These are phyloP conservation scores for Diaporthe nobilis DNA, from an alignment of 2,329 filamentous ascomycete genomes.

Conservation along the genomic window DNA sequence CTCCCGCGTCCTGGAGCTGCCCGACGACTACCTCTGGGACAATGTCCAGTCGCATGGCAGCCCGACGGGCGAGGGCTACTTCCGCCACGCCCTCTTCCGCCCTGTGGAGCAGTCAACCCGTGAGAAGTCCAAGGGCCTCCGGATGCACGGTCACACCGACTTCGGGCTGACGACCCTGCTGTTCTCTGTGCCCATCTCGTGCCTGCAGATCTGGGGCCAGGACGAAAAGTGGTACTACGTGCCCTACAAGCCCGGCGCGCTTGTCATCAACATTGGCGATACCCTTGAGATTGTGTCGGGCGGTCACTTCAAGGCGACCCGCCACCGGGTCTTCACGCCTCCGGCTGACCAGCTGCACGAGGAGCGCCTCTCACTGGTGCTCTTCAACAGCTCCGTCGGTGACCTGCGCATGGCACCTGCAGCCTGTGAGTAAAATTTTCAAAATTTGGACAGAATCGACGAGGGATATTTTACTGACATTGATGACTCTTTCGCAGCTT, in stretches of 20 bases:
- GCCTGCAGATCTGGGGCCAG: conserved; percentile 61
- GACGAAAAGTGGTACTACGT: conserved; percentile 63
- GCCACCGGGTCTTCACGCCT: conserved; percentile 59
- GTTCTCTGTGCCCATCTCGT: conserved; percentile 62
- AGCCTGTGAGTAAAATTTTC: conserved; percentile 23
- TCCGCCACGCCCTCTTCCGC: conserved; percentile 61
- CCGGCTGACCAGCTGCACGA: conserved; percentile 56
- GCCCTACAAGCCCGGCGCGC: conserved; percentile 58
- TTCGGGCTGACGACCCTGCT: conserved; percentile 62
- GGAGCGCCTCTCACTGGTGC: conserved; percentile 58
- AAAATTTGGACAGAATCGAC: background rate
- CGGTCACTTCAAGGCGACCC: conserved; percentile 61
- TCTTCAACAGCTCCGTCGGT: conserved; percentile 62
- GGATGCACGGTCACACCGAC: conserved; percentile 64
- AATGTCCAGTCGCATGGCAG: conserved; percentile 59
- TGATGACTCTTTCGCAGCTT: conserved; percentile 39
- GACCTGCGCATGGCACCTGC: conserved; percentile 59
- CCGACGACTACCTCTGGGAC: conserved; percentile 60
- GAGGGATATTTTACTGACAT: background rate
- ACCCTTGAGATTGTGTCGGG: conserved; percentile 61
- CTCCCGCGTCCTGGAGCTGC: conserved; percentile 59
- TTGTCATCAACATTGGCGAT: conserved; percentile 65
- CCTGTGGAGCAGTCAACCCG: conserved; percentile 51
- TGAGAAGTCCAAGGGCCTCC: conserved; percentile 54
- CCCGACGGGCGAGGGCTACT: conserved; percentile 60